Conservation (phyloP, 2,329 filamentous ascomycete genomes). For the Aureobasidium sp. region DNA sequence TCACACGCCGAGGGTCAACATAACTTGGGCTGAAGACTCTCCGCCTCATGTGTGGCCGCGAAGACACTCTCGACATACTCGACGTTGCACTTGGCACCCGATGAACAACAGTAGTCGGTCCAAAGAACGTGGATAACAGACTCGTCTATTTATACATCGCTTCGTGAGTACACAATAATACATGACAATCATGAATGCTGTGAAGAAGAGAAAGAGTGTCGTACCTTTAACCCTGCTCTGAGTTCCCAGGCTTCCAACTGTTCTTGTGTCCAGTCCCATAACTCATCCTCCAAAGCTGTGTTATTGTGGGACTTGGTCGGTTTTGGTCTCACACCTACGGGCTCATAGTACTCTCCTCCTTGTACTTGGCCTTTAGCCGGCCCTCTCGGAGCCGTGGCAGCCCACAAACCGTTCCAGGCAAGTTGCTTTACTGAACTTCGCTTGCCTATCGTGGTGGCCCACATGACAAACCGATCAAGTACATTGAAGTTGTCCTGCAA, state of each 20-base stretch:
- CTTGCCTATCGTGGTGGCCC: conserved; percentile 8
- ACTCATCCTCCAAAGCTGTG: conserved; percentile 16
- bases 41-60: background rate
- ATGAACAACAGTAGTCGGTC: background rate
- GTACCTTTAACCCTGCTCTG: background rate
- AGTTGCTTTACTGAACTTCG: conserved; percentile 16
- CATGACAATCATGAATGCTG: background rate
- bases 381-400: conserved; percentile 15
- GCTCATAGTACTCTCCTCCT: conserved; percentile 21
- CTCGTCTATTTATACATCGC: background rate
- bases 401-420: conserved; percentile 20
- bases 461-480: conserved; percentile 20
- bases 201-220: background rate
- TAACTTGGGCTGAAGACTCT: background rate
- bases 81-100: background rate
- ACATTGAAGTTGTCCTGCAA: conserved; percentile 25
- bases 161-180: background rate
- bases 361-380: conserved; percentile 15
- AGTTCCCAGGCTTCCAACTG: conserved; percentile 16
- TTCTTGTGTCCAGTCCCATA: conserved; percentile 25
- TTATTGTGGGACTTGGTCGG: conserved; percentile 11
- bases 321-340: conserved; percentile 16
- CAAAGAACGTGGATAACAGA: background rate
- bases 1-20: background rate
- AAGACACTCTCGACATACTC: background rate